Evolutionary conservation across 352 stramenopile species (phyloP).

Genomic region (Pseudoperonospora humuli): DNA sequence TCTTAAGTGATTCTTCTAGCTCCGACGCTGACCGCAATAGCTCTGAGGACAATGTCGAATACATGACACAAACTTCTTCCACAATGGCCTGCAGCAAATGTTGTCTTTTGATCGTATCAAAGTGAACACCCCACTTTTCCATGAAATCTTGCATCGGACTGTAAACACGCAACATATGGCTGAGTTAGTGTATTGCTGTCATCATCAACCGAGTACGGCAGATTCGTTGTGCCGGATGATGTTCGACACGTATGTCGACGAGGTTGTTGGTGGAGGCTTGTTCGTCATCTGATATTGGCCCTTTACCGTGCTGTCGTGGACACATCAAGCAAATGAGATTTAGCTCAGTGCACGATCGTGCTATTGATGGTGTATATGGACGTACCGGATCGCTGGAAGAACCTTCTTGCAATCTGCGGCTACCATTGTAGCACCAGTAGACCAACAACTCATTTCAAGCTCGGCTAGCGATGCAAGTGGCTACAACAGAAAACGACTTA

Average conservation of each 20-base stretch:
- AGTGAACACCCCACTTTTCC: constrained; percentile 59
- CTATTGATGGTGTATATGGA: background rate
- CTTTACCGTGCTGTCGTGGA: constrained; percentile 58
- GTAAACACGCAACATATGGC: constrained; percentile 1
- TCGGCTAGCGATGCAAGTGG: constrained; percentile 28
- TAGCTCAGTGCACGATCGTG: background rate
- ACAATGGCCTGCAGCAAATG: constrained; percentile 49
- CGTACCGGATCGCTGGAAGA: constrained; percentile 68
- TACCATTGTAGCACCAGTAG: constrained; percentile 43
- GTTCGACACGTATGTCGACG: constrained; percentile 70
- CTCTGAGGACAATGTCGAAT: constrained; percentile 58
- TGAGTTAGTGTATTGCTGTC: background rate
- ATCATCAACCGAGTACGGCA: background rate
- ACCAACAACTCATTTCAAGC: constrained; percentile 62
- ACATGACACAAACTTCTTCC: constrained; percentile 48
- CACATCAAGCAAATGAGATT: background rate
- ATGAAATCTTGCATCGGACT: constrained; percentile 70
- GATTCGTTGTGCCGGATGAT: constrained; percentile 45
- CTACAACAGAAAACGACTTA: constrained; percentile 19
- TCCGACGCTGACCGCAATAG: constrained; percentile 70
- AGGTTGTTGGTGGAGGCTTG: constrained; percentile 59
- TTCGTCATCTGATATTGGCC: constrained; percentile 88
- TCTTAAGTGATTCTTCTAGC: constrained; percentile 84
- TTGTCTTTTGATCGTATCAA: constrained; percentile 31
- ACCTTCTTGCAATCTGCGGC: constrained; percentile 83